Conservation (phyloP, 208 protist genomes). For the Trypanosoma cruzi region DNA sequence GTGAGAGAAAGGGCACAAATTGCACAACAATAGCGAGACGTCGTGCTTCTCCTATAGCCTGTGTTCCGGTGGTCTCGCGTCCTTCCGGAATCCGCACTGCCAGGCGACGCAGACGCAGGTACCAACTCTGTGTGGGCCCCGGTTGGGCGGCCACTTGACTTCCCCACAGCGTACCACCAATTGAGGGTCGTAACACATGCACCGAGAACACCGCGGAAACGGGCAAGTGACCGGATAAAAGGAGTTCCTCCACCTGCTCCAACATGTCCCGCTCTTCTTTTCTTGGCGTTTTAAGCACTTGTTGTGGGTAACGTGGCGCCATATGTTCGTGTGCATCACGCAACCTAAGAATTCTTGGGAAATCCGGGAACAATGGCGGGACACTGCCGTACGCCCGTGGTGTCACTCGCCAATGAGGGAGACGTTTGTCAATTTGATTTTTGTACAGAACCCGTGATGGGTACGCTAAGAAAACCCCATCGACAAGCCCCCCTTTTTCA, state of each 20-base stretch:
- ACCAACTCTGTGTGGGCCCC: constrained; percentile 5
- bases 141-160: constrained; percentile 11
- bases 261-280: too few species aligned
- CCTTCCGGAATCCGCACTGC: constrained; percentile 1
- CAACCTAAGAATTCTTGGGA: not conserved
- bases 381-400: constrained; percentile 9
- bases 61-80: not conserved
- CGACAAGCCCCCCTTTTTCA: not conserved
- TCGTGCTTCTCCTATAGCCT: not conserved
- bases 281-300: not conserved
- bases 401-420: not conserved
- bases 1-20: constrained; percentile 12
- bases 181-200: constrained; percentile 8
- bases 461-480: constrained; percentile 17
- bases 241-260: not conserved
- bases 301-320: not conserved
- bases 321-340: not conserved
- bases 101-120: constrained; percentile 10
- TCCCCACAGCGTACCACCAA: constrained; percentile 19
- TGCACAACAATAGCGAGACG: constrained; percentile 14
- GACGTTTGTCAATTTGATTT: not conserved
- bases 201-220: constrained; percentile 16
- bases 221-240: constrained; percentile 14
- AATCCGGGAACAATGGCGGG: not conserved
- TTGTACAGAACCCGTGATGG: constrained; percentile 22